A percentile compares a stretch with the other conserved stretches of the same genome.
These are phyloP conservation scores for Leptodontidium sp. DNA, from an alignment of 2,329 filamentous ascomycete genomes.

Conservation along the genomic window DNA sequence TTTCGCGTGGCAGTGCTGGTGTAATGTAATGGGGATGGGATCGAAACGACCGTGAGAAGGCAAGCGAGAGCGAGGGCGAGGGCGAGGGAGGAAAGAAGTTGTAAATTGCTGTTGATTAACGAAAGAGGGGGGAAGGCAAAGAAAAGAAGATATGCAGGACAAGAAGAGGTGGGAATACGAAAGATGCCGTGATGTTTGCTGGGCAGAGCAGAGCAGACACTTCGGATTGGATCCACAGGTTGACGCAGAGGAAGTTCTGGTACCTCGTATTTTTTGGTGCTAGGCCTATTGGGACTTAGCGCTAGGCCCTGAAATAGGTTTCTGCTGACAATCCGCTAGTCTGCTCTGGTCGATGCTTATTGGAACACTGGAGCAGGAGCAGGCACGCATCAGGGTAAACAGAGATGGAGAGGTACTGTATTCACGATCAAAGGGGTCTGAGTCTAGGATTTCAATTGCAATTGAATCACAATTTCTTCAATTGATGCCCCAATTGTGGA, in stretches of 20 bases:
- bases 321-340: not conserved
- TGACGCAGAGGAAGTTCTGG: not conserved
- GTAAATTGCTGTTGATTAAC: constrained; percentile 1
- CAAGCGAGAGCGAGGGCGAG: not conserved
- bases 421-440: too few species aligned
- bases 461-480: too few species aligned
- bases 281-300: not conserved
- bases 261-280: not conserved
- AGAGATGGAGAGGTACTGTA: too few species aligned
- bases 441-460: too few species aligned
- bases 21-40: not conserved
- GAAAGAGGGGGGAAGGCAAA: not conserved
- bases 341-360: not conserved
- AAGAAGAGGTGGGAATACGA: constrained; percentile 6
- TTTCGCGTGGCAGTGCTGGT: constrained; percentile 3
- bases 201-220: not conserved
- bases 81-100: not conserved
- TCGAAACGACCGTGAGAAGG: constrained; percentile 16
- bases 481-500: too few species aligned
- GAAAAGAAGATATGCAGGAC: not conserved
- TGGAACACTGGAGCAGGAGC: too few species aligned
- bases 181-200: not conserved
- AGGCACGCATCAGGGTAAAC: too few species aligned
- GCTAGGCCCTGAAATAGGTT: not conserved
- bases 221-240: not conserved